These are phyloP conservation scores for Elaeis oleifera DNA, from an alignment of 202 grass and related monocot genomes.

Conservation along the genomic window DNA sequence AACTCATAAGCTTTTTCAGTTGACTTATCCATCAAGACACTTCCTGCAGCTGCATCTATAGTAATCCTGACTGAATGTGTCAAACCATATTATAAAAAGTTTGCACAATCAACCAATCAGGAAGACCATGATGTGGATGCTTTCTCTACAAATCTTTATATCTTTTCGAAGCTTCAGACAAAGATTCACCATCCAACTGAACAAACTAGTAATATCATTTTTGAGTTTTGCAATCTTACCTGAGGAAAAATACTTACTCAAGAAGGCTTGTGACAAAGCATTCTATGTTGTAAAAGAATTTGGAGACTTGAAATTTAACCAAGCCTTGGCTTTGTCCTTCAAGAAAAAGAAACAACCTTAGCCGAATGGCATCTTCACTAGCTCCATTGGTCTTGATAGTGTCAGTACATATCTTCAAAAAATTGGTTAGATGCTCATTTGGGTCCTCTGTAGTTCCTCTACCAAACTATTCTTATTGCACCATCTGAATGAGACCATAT, in stretches of 20 bases:
- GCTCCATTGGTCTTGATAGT: background rate
- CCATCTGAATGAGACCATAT: too few relatives aligned
- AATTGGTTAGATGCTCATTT: background rate
- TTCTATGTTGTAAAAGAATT: background rate
- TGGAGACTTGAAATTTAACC: background rate
- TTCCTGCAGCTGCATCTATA: background rate
- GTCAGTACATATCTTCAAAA: background rate
- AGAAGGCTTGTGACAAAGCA: background rate
- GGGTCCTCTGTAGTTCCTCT: background rate
- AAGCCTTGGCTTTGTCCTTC: background rate
- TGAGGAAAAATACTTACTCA: background rate
- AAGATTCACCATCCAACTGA: background rate
- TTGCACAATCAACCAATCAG: background rate
- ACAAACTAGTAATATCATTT: background rate
- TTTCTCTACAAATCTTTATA: background rate
- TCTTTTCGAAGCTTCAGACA: background rate
- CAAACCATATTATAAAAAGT: background rate
- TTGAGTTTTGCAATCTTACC: background rate
- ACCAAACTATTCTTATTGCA: too few relatives aligned
- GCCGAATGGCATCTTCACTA: background rate
- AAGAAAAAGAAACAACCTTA: background rate
- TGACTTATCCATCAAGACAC: background rate
- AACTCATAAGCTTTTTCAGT: background rate
- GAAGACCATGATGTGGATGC: background rate
- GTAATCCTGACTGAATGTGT: background rate